phyloP scores from a whole-genome alignment of 139 green algal genomes.

The Tetradesmus lagerheimii region DNA sequence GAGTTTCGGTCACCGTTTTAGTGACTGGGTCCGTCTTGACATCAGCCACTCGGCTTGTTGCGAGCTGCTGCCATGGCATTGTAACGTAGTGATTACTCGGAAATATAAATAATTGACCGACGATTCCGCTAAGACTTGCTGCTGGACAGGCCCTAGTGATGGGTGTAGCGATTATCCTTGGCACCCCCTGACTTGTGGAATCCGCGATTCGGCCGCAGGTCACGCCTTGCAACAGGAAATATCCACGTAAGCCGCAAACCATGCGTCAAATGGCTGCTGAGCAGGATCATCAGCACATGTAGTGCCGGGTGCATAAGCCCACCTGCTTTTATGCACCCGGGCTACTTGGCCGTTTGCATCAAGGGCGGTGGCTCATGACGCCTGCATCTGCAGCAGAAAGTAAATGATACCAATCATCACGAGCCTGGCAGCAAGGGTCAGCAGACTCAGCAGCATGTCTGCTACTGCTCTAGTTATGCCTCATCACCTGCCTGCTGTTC shows the following conservation, averaged over 20 bases:
- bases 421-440: too few species aligned
- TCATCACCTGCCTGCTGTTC: too few species aligned
- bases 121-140: too few species aligned
- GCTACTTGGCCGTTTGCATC: too few species aligned
- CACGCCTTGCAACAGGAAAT: conserved; percentile 18
- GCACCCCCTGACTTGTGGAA: neutral
- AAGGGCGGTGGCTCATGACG: too few species aligned
- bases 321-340: too few species aligned
- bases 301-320: too few species aligned
- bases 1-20: neutral
- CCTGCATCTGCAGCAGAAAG: too few species aligned
- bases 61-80: neutral
- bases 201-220: neutral
- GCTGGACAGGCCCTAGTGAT: neutral
- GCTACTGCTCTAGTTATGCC: too few species aligned
- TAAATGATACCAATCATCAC: too few species aligned
- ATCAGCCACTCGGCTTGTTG: neutral
- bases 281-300: neutral
- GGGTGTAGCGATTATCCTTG: neutral
- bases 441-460: too few species aligned
- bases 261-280: neutral
- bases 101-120: too few species aligned
- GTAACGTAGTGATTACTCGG: neutral
- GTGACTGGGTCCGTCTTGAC: neutral
- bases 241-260: neutral